phyloP scores from a whole-genome alignment of 2,329 filamentous ascomycete genomes.

The Aspergillus pseudoglaucus region DNA sequence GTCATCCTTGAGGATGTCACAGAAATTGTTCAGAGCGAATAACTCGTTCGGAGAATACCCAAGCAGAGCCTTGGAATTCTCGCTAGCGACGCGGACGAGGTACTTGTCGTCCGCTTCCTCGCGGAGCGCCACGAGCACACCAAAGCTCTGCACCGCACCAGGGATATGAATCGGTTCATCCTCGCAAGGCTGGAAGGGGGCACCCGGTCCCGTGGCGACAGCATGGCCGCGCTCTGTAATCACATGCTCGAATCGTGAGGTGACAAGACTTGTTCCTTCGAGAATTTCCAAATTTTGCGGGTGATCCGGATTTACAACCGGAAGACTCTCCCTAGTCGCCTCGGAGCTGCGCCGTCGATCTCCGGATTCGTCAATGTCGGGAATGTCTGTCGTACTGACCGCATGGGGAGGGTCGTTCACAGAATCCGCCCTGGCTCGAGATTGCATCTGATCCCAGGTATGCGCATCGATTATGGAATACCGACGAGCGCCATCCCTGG shows the following conservation, averaged over 20 bases:
- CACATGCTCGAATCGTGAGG: slow-evolving; percentile 71
- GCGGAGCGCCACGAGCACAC: slow-evolving; percentile 65
- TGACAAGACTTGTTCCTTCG: slow-evolving; percentile 44
- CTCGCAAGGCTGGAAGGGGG: slow-evolving; percentile 70
- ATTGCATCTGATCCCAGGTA: slow-evolving; percentile 18
- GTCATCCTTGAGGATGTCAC: slow-evolving; percentile 77
- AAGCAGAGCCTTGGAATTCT: slow-evolving; percentile 69
- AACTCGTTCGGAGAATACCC: slow-evolving; percentile 71
- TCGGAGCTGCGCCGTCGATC: background rate
- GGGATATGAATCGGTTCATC: slow-evolving; percentile 88
- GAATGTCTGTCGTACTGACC: background rate
- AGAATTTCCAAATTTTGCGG: background rate
- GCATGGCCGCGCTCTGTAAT: slow-evolving; percentile 72
- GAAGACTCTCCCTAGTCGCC: background rate
- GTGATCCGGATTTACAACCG: background rate
- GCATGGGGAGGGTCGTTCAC: background rate
- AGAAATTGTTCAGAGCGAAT: slow-evolving; percentile 67
- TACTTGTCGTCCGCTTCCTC: slow-evolving; percentile 59
- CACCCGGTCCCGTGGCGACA: slow-evolving; percentile 70
- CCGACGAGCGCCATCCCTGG: slow-evolving; percentile 16
- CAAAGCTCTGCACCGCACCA: slow-evolving; percentile 73
- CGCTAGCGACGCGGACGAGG: slow-evolving; percentile 66
- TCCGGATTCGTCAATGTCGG: background rate
- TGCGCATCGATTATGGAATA: slow-evolving; percentile 24
- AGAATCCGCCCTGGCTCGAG: background rate